A percentile compares a stretch with the other conserved stretches of the same genome.
Conservation (phyloP, 805 yeast genomes). For the Candida michaelii region DNA sequence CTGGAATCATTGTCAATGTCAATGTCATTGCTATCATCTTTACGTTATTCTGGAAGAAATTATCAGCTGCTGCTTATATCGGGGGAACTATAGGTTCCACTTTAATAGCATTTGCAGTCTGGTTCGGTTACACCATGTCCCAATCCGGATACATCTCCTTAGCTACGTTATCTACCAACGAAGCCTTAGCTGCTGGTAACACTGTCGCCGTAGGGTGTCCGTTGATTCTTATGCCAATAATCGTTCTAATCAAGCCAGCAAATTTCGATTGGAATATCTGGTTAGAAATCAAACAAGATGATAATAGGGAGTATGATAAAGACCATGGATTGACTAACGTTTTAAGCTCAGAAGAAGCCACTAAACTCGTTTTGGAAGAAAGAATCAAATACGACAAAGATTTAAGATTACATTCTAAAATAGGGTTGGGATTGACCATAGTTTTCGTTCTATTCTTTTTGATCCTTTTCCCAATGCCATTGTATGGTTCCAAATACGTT, state of each 20-base stretch:
- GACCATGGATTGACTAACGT: conserved; percentile 27
- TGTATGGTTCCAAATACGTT: conserved; percentile 65
- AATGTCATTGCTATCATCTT: conserved; percentile 25
- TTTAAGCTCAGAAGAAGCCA: conserved; percentile 26
- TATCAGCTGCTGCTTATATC: conserved; percentile 37
- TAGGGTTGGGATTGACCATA: conserved; percentile 22
- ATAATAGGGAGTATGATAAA: conserved; percentile 24
- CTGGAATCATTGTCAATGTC: conserved; percentile 23
- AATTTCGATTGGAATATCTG: conserved; percentile 16
- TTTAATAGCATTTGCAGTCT: conserved; percentile 33
- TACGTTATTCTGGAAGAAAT: conserved; percentile 27
- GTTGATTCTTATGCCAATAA: conserved; percentile 13
- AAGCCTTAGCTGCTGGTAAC: conserved; percentile 17
- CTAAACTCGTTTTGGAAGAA: conserved; percentile 23
- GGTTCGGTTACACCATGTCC: conserved; percentile 26
- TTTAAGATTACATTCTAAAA: conserved; percentile 24
- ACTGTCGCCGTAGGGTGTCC: conserved; percentile 17
- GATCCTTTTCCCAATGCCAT: conserved; percentile 30
- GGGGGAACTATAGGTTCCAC: conserved; percentile 39
- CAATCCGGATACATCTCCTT: conserved; percentile 14
- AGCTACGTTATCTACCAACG: conserved; percentile 17
- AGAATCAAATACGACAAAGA: conserved; percentile 19
- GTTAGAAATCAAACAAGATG: conserved; percentile 16
- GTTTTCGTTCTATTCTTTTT: conserved; percentile 20
- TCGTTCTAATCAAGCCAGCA: conserved; percentile 13